Evolutionary conservation across 306 rosid genomes (phyloP).

Genomic region (Canavalia gladiata): DNA sequence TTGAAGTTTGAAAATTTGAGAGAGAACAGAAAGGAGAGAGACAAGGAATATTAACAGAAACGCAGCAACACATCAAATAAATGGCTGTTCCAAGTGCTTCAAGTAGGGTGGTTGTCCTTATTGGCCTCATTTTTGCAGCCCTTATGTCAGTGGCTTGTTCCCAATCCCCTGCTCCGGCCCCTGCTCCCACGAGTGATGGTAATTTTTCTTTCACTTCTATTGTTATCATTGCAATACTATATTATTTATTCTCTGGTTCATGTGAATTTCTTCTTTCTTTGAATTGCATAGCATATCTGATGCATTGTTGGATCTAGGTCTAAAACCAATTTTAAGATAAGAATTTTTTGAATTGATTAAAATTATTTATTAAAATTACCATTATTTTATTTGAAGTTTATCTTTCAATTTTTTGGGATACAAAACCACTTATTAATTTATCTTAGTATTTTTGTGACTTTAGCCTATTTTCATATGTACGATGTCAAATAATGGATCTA

Average conservation of each 20-base stretch:
- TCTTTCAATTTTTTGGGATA: background rate
- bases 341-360: too few species aligned
- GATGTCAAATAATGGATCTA: too few species aligned
- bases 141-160: slow-evolving; percentile 55
- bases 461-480: too few species aligned
- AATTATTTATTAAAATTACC: too few species aligned
- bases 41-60: background rate
- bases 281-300: background rate
- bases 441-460: background rate
- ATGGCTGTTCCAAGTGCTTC: slow-evolving; percentile 54
- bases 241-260: background rate
- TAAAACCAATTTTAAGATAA: too few species aligned
- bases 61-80: background rate
- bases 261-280: background rate
- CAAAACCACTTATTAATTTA: background rate
- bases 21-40: slow-evolving; percentile 23
- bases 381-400: background rate
- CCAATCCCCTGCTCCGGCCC: slow-evolving; percentile 56
- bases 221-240: background rate
- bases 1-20: background rate
- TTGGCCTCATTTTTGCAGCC: slow-evolving; percentile 56
- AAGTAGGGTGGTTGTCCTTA: slow-evolving; percentile 30
- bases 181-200: slow-evolving; percentile 65
- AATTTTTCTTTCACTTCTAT: background rate
- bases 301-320: too few species aligned